Base-by-base conservation (phyloP, 345 rosid species). In the Isatis tinctoria region DNA sequence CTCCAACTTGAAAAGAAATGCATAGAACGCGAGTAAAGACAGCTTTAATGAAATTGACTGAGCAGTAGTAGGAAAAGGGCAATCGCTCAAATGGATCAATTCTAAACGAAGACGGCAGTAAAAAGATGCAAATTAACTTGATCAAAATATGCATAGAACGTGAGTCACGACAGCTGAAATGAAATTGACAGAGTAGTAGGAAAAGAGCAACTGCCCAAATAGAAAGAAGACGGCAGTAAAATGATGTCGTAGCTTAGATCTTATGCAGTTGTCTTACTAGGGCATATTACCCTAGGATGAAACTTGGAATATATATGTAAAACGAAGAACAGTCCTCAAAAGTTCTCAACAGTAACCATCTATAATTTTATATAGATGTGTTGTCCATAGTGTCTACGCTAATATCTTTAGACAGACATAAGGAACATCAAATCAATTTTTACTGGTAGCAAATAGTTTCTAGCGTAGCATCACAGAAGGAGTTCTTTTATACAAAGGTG, bases 391-490 rank as follows among this genome's bases (percentile, higher is more conserved):
- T 33, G 33, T 75, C 36, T 61, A 61, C 57, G 52, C 62, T 32
- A 52, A 35, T 24, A 27, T 4, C 62, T 60, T 69, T 20, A 49
- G 20, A 48, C 28, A 56, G 70, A 44, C 27, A 45, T 53, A 14
- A 18, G 52, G 24, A 70, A 48, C 47, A 70, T 27, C 60, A 69
- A 56, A 35, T 63, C 45, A 57, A 49, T 16, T 27, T 37, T 24
- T 13, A 41, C 54, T 65, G 20, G 26, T 58, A 64, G 67, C 66
- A 76, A 48, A 43, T 64, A 70, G 37, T 56, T 76, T 63, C 53
- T 70, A 64, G 36, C 51, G 30, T 44, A 56, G 71, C 57, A 58
- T 57, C 36, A 58, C 33, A 40, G 18, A 56, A 68, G 54, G 20
- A 44, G 45, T 18, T 48, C 62, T 66, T 27, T 20, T 14, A 18